phyloP scores from a whole-genome alignment of 1,284 basidiomycete genomes.

The Ustilago bromivora region DNA sequence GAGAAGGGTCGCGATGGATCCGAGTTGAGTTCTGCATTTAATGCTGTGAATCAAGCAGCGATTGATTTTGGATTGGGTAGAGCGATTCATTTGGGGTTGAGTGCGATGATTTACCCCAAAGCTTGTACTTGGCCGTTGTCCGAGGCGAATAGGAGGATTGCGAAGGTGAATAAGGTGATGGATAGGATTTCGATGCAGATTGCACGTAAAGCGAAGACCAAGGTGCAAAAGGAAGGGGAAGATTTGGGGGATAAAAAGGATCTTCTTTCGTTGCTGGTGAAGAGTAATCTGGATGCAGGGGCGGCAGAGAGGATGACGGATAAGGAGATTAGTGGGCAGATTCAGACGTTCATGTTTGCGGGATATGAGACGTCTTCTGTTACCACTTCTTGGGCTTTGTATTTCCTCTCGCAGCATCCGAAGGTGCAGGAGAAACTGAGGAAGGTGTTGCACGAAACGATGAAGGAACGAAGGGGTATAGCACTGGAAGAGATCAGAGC shows the following conservation, averaged over 20 bases:
- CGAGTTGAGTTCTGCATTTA: constrained; percentile 39
- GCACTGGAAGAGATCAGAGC: constrained; percentile 34
- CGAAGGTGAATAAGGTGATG: constrained; percentile 39
- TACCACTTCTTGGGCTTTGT: constrained; percentile 80
- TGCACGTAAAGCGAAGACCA: constrained; percentile 21
- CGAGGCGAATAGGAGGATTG: constrained; percentile 36
- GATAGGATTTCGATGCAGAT: constrained; percentile 40
- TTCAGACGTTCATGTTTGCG: constrained; percentile 82
- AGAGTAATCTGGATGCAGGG: constrained; percentile 22
- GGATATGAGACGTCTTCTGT: constrained; percentile 86
- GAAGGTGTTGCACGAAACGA: not conserved
- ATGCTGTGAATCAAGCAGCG: constrained; percentile 43
- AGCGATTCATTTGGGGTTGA: constrained; percentile 37
- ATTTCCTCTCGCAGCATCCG: constrained; percentile 77
- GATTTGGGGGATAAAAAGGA: constrained; percentile 43
- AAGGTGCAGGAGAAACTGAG: constrained; percentile 73
- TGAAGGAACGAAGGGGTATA: constrained; percentile 41
- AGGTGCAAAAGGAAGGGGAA: constrained; percentile 24
- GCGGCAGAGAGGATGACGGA: constrained; percentile 75
- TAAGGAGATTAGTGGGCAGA: constrained; percentile 79
- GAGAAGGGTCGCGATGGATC: constrained; percentile 48
- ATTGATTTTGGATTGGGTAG: constrained; percentile 43
- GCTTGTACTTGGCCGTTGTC: constrained; percentile 42
- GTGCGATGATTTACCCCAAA: constrained; percentile 29
- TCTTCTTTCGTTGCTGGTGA: constrained; percentile 39